phyloP scores from a whole-genome alignment of 2,329 filamentous ascomycete species.

The Allantophomopsis lycopodina region DNA sequence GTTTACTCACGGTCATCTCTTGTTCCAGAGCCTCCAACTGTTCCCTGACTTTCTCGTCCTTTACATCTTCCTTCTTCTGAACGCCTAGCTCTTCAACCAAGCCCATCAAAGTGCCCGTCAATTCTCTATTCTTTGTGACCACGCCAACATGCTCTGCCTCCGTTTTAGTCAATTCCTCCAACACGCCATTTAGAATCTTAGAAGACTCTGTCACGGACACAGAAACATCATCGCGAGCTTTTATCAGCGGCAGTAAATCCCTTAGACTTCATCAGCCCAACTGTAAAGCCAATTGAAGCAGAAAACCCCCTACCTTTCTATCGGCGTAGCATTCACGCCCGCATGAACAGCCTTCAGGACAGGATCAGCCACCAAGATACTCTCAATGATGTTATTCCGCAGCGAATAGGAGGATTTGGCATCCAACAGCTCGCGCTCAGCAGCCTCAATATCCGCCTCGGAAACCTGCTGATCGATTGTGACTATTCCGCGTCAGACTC shows the following conservation, averaged over 20 bases:
- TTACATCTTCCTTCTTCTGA: conserved; percentile 37
- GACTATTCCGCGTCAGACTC: too few species aligned
- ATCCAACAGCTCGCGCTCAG: conserved; percentile 47
- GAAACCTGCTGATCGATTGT: conserved; percentile 20
- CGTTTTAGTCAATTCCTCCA: conserved; percentile 35
- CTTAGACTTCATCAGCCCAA: conserved; percentile 4
- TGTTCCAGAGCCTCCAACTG: conserved; percentile 44
- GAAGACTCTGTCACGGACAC: conserved; percentile 47
- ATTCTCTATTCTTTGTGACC: conserved; percentile 44
- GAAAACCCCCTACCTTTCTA: conserved; percentile 50
- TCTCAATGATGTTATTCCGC: conserved; percentile 54
- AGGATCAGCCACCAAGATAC: conserved; percentile 58
- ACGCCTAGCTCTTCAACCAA: conserved; percentile 42
- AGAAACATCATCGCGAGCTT: conserved; percentile 54
- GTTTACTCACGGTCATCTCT: conserved; percentile 46
- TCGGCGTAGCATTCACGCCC: conserved; percentile 45
- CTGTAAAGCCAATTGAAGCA: conserved; percentile 1
- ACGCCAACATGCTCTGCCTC: conserved; percentile 44
- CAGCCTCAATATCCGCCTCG: conserved; percentile 36
- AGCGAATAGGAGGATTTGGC: conserved; percentile 57
- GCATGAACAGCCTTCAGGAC: conserved; percentile 66
- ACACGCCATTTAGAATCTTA: conserved; percentile 32
- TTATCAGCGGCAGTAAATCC: conserved; percentile 46
- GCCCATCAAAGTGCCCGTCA: conserved; percentile 48
- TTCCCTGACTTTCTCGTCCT: conserved; percentile 34